Base-by-base conservation (phyloP, 1,139 yeast species). In the Magnusiomyces suaveolens region DNA sequence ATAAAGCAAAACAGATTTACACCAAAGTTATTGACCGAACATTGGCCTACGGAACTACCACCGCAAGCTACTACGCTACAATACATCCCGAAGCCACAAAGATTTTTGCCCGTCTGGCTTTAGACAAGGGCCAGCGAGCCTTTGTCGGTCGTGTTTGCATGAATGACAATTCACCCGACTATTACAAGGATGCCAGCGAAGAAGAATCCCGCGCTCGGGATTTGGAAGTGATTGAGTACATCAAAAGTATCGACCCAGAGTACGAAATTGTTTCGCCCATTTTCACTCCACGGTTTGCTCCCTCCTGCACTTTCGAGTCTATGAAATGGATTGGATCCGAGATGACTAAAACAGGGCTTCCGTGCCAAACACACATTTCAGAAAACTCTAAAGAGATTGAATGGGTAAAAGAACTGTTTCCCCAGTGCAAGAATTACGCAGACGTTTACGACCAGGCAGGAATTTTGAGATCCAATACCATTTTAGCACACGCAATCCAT, bases 81-180 rank as follows among this genome's bases (percentile, higher is more conserved):
- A 82, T 87, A 48, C 95, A 92, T 65, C 74, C 83, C 0, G 79
- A 76, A 12, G 84, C 96, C 1, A 79, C 96, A 2, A 83, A 83
- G 53, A 61, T 84, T 39, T 79, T 92, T 63, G 96, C 95, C 1
- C 85, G 84, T 58, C 68, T 87, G 38, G 81, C 94, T 38, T 69
- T 83, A 20, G 60, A 72, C 48, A 64, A 71, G 41, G 96, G 96
- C 23, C 97, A 90, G 69, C 75, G 97, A 58, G 96, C 96, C 0
- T 79, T 87, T 59, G 83, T 92, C 33, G 98, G 98, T 2, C 83
- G 94, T 60, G 96, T 88, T n/a, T 92, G 97, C 67, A 90, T 92
- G 97, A 78, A 81, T 61, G 72, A 78, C 26, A 76, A 82, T 61
- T 81, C 86, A 38, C 94, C 94, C 0, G 83, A 78, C 32, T 85